These are phyloP conservation scores for Ophiostoma sp. DNA, from an alignment of 2,329 filamentous ascomycete genomes.

Conservation along the genomic window DNA sequence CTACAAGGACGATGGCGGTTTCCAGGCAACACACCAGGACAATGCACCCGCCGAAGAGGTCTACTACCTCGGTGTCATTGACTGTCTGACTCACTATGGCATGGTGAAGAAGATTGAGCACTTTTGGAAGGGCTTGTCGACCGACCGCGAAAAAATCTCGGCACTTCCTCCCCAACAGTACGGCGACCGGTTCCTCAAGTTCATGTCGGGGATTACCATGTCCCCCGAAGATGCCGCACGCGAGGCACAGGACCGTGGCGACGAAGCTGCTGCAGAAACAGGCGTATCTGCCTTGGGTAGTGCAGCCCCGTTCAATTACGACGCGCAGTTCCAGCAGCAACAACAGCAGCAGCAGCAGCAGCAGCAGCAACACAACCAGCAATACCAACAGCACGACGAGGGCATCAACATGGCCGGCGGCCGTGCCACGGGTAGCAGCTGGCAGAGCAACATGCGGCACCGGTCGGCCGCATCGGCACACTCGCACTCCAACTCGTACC, in stretches of 20 bases:
- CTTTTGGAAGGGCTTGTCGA: constrained; percentile 90
- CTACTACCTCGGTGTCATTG: constrained; percentile 97
- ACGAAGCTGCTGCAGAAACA: constrained; percentile 29
- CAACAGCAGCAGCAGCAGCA: not conserved
- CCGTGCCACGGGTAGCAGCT: constrained; percentile 30
- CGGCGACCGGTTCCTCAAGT: constrained; percentile 87
- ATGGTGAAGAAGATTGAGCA: constrained; percentile 92
- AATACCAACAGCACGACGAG: not conserved
- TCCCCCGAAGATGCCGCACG: constrained; percentile 70
- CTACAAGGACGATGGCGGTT: constrained; percentile 89
- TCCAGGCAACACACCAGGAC: constrained; percentile 87
- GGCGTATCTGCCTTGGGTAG: not conserved
- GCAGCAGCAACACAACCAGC: not conserved
- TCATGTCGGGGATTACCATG: constrained; percentile 87
- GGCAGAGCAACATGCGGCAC: constrained; percentile 28
- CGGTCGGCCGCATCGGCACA: constrained; percentile 33
- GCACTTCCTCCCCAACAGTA: constrained; percentile 86
- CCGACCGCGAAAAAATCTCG: constrained; percentile 81
- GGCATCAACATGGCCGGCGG: constrained; percentile 31
- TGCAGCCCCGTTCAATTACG: not conserved
- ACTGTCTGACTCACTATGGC: constrained; percentile 94
- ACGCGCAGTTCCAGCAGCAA: not conserved
- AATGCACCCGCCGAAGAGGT: constrained; percentile 81
- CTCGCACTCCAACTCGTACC: constrained; percentile 21
- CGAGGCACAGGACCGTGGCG: constrained; percentile 54